Base-by-base conservation (phyloP, 108 stramenopile species). In the Cyclotella sp. region DNA sequence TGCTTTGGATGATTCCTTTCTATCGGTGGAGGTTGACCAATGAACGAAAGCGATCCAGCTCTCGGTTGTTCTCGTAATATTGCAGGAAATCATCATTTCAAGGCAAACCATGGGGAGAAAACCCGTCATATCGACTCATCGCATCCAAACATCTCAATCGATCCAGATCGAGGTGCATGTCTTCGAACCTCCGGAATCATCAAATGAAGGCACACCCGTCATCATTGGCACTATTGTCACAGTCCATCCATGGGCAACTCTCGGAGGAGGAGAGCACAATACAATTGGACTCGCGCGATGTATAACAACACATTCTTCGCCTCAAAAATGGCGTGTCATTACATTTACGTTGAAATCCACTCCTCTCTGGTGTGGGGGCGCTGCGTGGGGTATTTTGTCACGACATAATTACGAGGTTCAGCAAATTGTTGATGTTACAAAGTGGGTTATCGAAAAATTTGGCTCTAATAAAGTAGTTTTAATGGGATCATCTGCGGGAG, bases 231-330 rank as follows among this genome's bases (percentile, higher is more conserved):
- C 77, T 16, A 71, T 78, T 26, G 51, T 78, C 13, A 70, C 70
- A 14, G 70, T 78, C 63, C 77, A 78, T 55, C 77, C 77, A 0
- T 78, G 77, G 77, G 51, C 77, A 1, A 26, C 57, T 18, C 70
- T 78, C 55, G 77, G 77, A 8, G 77, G 77, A 9, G 77, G 70
- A 14, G 77, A 78, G 63, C 77, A 78, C 63, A 78, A 78, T 51
- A 78, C 77, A 14, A 72, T 71, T 13, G 70, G 70, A 19, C 54
- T 75, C 15, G 74, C 74, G 3, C 40, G 65, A 34, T 22, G 58
- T 34, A 72, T 72, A 59, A 58, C 54, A 18, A 42, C 47, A 16
- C 46, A 44, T 62, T 39, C 16, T 13, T 42, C 63, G 0, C 0
- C 9, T 22, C 51, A 44, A 22, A 45, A 51, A 34, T 78, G 77